Evolutionary conservation across 2,329 filamentous ascomycete species (phyloP).

Genomic region (Diaporthe citrichinensis): DNA sequence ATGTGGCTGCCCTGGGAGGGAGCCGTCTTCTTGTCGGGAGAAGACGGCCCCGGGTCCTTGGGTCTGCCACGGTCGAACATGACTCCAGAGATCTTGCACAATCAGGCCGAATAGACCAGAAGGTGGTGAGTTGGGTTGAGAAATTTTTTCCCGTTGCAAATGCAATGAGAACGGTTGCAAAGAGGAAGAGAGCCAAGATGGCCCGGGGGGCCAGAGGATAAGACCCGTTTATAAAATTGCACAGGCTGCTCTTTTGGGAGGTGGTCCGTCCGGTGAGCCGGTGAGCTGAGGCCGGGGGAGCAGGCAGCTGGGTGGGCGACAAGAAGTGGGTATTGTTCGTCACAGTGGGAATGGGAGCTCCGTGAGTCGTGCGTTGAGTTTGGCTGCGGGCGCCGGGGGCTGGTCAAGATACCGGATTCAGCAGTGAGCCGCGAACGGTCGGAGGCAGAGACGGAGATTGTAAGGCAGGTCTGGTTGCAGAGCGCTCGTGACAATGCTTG

Average conservation of each 20-base stretch:
- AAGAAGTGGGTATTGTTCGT: slow-evolving; percentile 30
- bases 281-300: slow-evolving; percentile 20
- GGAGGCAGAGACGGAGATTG: slow-evolving; percentile 31
- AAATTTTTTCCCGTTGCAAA: slow-evolving; percentile 39
- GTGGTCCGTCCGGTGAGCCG: slow-evolving; percentile 31
- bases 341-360: slow-evolving; percentile 28
- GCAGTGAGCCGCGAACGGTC: slow-evolving; percentile 17
- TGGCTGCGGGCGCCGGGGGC: slow-evolving; percentile 15
- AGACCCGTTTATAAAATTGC: slow-evolving; percentile 43
- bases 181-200: slow-evolving; percentile 28
- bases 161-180: slow-evolving; percentile 41
- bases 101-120: slow-evolving; percentile 42
- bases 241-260: slow-evolving; percentile 24
- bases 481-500: not conserved
- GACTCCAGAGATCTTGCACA: slow-evolving; percentile 43
- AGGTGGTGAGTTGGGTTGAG: slow-evolving; percentile 37
- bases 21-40: slow-evolving; percentile 64
- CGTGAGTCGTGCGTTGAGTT: slow-evolving; percentile 29
- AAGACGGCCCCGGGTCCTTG: slow-evolving; percentile 53
- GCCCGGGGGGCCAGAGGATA: slow-evolving; percentile 23
- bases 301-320: slow-evolving; percentile 32
- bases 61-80: slow-evolving; percentile 53
- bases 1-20: slow-evolving; percentile 75
- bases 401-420: slow-evolving; percentile 35
- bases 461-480: slow-evolving; percentile 1